Evolutionary conservation across 352 stramenopile genomes (phyloP).

Genomic region (Phytopythium chamaehyphon): DNA sequence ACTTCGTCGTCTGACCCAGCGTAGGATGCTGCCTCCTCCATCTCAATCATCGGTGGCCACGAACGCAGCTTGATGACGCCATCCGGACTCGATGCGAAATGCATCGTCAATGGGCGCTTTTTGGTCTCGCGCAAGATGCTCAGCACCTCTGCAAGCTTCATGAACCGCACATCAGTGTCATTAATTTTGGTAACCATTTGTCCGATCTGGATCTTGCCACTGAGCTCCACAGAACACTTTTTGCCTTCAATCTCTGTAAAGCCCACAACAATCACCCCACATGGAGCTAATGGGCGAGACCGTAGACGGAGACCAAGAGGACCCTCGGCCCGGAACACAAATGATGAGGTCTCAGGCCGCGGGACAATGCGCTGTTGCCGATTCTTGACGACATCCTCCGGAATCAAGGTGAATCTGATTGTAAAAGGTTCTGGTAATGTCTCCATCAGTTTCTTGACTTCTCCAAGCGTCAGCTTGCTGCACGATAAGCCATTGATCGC

Average conservation of each 20-base stretch:
- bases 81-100: constrained; percentile 75
- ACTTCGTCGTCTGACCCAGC: constrained; percentile 40
- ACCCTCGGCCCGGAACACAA: constrained; percentile 71
- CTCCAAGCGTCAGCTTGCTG: constrained; percentile 66
- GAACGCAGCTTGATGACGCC: constrained; percentile 69
- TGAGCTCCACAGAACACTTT: constrained; percentile 58
- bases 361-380: constrained; percentile 43
- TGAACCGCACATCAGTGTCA: constrained; percentile 63
- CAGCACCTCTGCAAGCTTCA: constrained; percentile 58
- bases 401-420: constrained; percentile 61
- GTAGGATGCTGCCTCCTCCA: constrained; percentile 44
- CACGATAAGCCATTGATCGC: constrained; percentile 76
- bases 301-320: constrained; percentile 74
- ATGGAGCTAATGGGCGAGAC: constrained; percentile 57
- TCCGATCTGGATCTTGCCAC: constrained; percentile 66
- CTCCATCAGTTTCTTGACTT: constrained; percentile 52
- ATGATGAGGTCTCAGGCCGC: constrained; percentile 44
- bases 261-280: constrained; percentile 72
- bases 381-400: constrained; percentile 56
- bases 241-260: constrained; percentile 56
- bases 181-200: constrained; percentile 65
- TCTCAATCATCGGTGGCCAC: constrained; percentile 82
- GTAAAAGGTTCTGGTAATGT: constrained; percentile 48
- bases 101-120: constrained; percentile 55
- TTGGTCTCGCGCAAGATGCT: constrained; percentile 51